A percentile compares a stretch with the other conserved stretches of the same genome.
Evolutionary conservation across 2,329 filamentous ascomycete genomes (phyloP).

Genomic region (Dactylellina leptospora): DNA sequence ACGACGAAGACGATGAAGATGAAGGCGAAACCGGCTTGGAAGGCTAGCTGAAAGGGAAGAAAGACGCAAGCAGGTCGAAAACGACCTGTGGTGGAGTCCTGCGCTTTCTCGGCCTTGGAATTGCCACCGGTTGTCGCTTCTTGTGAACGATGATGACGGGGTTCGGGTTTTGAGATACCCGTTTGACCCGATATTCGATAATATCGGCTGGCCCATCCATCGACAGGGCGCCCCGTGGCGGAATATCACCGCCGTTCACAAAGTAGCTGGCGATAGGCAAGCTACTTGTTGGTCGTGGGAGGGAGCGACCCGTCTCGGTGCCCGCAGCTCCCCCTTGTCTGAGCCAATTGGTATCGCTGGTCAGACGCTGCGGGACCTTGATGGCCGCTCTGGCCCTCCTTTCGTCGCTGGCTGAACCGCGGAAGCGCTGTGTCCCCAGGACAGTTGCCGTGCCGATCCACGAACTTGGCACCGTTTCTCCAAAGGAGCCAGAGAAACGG

Average conservation of each 20-base stretch:
- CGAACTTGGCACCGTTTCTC: not conserved
- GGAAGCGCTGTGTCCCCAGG: slow-evolving; percentile 30
- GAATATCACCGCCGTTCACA: slow-evolving; percentile 7
- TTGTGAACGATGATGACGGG: slow-evolving; percentile 11
- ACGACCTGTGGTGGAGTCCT: slow-evolving; percentile 15
- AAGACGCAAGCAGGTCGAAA: not conserved
- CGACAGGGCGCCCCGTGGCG: not conserved
- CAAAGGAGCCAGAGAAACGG: slow-evolving; percentile 1
- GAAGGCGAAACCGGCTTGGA: not conserved
- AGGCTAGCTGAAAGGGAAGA: slow-evolving; percentile 1
- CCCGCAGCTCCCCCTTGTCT: slow-evolving; percentile 4
- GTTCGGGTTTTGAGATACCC: not conserved
- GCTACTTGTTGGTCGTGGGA: slow-evolving; percentile 17
- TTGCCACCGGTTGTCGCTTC: not conserved
- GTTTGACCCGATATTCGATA: slow-evolving; percentile 8
- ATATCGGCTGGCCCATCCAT: slow-evolving; percentile 5
- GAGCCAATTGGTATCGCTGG: slow-evolving; percentile 39
- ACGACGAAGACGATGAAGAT: not conserved
- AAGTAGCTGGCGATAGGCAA: slow-evolving; percentile 42
- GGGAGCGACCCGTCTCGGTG: slow-evolving; percentile 2
- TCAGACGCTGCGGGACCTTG: slow-evolving; percentile 22
- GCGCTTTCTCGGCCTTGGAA: not conserved
- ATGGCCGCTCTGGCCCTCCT: slow-evolving; percentile 9
- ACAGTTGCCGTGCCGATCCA: slow-evolving; percentile 22
- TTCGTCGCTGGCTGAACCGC: slow-evolving; percentile 4